Base-by-base conservation (phyloP, 2,329 filamentous ascomycete genomes). In the Fusarium sp. region DNA sequence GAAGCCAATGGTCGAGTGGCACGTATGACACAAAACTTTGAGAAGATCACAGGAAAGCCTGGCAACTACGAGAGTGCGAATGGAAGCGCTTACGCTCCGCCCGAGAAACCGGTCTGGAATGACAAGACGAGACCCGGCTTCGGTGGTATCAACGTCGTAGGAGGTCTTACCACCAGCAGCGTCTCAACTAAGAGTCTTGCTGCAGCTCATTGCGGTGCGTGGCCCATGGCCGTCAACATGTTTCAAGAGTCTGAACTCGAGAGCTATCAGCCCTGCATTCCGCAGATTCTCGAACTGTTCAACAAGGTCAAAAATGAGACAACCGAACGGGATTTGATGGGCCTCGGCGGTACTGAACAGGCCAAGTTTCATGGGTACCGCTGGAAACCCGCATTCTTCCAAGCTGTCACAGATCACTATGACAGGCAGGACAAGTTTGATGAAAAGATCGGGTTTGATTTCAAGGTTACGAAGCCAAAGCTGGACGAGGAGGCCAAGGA, bases 251-350 rank as follows among this genome's bases (percentile, higher is more conserved):
- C 76, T 41, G 63, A 76, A 18, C 73, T 80, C 41, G 76, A 81
- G 59, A 74, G 81, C 40, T 82, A 82, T 63, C 79, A 82, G 58
- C 81, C 81, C 13, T 83, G 81, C 42, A 67, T 83, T 53, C 77
- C 81, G 5, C 81, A 79, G 37, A 66, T 79, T 31, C 71, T 79
- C 42, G 71, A 79, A 23, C 67, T 74, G 21, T 72, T 80, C 46
- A 80, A 78, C 53, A 45, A 33, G 23, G 25, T 64, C 20, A 63
- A 63, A 14, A 53, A 69, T 13, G 48, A 63, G 5, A 66, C 39
- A 8, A 35, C 20, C 15, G 20, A 57, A 31, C 40, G 61, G 10
- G 45, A 52, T 11, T 69, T 61, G 66, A 42, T 58, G 51, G 42
- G 39, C 5, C 27, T 48, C n/a, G 49, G 42, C 9, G 49, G 33